These are phyloP conservation scores for Scortechinia acanthostroma DNA, from an alignment of 2,329 filamentous ascomycete species.

Conservation along the genomic window DNA sequence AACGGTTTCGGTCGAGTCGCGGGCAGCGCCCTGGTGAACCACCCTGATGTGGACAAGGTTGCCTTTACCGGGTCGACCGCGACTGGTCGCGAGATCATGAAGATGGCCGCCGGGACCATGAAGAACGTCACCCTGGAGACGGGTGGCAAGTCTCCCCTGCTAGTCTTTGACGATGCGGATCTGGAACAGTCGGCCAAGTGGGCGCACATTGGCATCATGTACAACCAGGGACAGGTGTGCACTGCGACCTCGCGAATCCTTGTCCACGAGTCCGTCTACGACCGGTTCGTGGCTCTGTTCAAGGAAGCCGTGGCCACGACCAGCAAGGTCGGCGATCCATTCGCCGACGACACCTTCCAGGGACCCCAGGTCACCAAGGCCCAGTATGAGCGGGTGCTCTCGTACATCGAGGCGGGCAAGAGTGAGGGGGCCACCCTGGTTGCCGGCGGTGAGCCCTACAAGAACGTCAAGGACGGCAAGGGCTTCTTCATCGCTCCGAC, in stretches of 20 bases:
- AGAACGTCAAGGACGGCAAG: constrained; percentile 4
- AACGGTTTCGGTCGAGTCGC: constrained; percentile 56
- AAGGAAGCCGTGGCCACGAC: constrained; percentile 41
- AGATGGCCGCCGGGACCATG: constrained; percentile 45
- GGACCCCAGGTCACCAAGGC: constrained; percentile 57
- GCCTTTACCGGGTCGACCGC: constrained; percentile 61
- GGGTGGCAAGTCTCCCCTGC: constrained; percentile 42
- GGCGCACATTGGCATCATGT: constrained; percentile 21
- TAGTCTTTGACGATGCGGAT: constrained; percentile 46
- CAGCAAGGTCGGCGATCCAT: constrained; percentile 52
- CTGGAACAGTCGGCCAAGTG: constrained; percentile 48
- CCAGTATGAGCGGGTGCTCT: constrained; percentile 55
- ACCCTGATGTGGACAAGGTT: constrained; percentile 56
- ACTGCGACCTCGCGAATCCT: constrained; percentile 44
- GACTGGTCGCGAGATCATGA: constrained; percentile 63
- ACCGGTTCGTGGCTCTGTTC: constrained; percentile 49
- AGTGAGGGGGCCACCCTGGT: constrained; percentile 50
- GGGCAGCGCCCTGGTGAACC: constrained; percentile 51
- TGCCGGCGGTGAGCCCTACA: constrained; percentile 33
- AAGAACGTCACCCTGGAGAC: constrained; percentile 46
- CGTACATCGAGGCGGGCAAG: constrained; percentile 55
- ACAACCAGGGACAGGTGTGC: constrained; percentile 44
- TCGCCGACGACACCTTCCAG: constrained; percentile 51
- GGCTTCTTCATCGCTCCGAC: constrained; percentile 11
- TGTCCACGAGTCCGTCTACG: constrained; percentile 42